Conservation (phyloP, 805 yeast genomes). For the Cyberlindnera suaveolens region DNA sequence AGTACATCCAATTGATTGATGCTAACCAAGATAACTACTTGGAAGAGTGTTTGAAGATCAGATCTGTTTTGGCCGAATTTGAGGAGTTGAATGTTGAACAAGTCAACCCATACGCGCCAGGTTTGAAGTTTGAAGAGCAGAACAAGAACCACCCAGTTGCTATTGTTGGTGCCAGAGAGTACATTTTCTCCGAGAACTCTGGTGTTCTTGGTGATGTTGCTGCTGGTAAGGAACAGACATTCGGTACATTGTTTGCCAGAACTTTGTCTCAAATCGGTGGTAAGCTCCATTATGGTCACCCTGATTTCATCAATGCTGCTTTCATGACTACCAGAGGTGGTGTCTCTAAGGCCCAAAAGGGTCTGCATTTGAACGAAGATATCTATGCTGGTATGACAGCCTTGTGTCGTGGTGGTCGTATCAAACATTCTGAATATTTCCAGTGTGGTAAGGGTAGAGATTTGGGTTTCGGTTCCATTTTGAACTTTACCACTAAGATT, state of each 20-base stretch:
- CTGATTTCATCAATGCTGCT: slow-evolving; percentile 71
- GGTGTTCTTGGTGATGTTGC: slow-evolving; percentile 87
- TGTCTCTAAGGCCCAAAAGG: slow-evolving; percentile 81
- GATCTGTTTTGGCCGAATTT: slow-evolving; percentile 77
- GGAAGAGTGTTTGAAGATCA: slow-evolving; percentile 79
- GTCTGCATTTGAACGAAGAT: slow-evolving; percentile 81
- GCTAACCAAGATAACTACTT: slow-evolving; percentile 83
- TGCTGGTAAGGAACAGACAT: slow-evolving; percentile 87
- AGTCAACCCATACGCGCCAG: slow-evolving; percentile 75
- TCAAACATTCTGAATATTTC: slow-evolving; percentile 80
- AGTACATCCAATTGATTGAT: slow-evolving; percentile 77
- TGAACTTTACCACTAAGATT: slow-evolving; percentile 81
- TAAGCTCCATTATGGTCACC: slow-evolving; percentile 84
- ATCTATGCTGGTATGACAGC: slow-evolving; percentile 88
- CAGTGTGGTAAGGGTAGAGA: slow-evolving; percentile 92
- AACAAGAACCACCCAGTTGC: slow-evolving; percentile 62
- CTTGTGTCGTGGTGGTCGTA: slow-evolving; percentile 77
- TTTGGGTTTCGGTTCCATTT: slow-evolving; percentile 79
- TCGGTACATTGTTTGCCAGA: slow-evolving; percentile 80
- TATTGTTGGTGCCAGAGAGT: slow-evolving; percentile 82
- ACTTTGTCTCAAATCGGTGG: slow-evolving; percentile 83
- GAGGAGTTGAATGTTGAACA: slow-evolving; percentile 74
- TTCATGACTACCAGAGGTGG: slow-evolving; percentile 87
- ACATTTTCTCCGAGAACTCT: slow-evolving; percentile 79
- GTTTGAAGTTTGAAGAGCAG: slow-evolving; percentile 49